Base-by-base conservation (phyloP, 2,329 filamentous ascomycete genomes). In the Diaporthe helianthi region DNA sequence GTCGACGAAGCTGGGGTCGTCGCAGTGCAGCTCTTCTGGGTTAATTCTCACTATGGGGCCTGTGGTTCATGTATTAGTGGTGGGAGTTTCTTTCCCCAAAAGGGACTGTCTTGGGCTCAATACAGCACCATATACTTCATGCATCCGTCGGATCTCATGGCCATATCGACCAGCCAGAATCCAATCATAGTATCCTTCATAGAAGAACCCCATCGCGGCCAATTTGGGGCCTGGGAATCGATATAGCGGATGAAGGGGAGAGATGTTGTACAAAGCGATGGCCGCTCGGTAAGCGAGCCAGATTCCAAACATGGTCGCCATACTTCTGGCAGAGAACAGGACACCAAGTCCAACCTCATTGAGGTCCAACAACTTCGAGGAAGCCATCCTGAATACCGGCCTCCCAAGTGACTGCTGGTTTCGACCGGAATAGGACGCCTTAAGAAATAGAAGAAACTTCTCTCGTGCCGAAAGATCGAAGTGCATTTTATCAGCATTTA, bases 1-100 rank as follows among this genome's bases (percentile, higher is more conserved):
- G 17, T 75, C 72, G 0, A 69, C 41, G 54, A 82, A 81, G 67
- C 73, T 67, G 0, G 75, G 75, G 60, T 81, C 78, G 10, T 73
- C 74, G 72, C 80, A 81, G 69, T 82, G 80, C 2, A 81, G 75
- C 68, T 82, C 80, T n/a, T 79, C 71, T 0, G 80, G 80, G 51
- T 75, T 81, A 49, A 82, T 81, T 8, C 80, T 75, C 8, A 82
- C 76, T 38, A 82, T 78, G 2, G 80, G 80, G 41, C 55, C 66
- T 68, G 7, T 1, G 3, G 2, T 44, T 2, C 15, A 36, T 41
- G 17, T 2, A 0, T 58, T 2, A 67, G 65, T 2, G 19, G 10
- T 29, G 4, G 9, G 12, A 7, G 2, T 1, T 1, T n/a, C 2
- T 4, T 26, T 10, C 7, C n/a, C n/a, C n/a, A n/a, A n/a, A n/a